phyloP scores from a whole-genome alignment of 192 early-diverging fungal species.

The Piromyces sp. region DNA sequence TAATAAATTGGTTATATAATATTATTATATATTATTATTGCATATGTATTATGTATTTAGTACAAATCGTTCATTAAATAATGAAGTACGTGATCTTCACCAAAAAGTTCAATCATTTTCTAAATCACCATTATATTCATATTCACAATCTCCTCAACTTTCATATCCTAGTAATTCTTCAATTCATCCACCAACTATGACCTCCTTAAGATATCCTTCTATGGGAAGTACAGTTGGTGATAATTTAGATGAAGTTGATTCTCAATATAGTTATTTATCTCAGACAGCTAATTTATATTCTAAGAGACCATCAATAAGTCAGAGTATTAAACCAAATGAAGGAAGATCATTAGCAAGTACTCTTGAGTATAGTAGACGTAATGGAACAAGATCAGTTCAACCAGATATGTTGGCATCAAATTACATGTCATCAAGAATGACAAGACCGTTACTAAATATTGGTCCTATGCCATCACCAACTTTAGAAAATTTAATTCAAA shows the following conservation, averaged over 20 bases:
- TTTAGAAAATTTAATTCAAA: not conserved
- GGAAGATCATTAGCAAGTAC: not conserved
- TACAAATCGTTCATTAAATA: not conserved
- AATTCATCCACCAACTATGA: not conserved
- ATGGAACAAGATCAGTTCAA: not conserved
- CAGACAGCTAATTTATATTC: not conserved
- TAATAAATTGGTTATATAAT: too few relatives aligned
- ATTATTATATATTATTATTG: too few relatives aligned
- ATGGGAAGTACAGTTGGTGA: not conserved
- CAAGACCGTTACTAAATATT: not conserved
- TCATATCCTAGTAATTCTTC: not conserved
- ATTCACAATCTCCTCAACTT: not conserved
- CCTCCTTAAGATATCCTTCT: not conserved
- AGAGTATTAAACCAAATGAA: not conserved
- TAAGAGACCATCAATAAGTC: not conserved
- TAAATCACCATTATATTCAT: not conserved
- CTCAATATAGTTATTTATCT: not conserved
- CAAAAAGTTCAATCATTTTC: not conserved
- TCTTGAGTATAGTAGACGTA: not conserved
- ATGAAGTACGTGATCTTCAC: not conserved
- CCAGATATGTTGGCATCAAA: not conserved
- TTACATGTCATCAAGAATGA: not conserved
- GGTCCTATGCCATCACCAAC: not conserved
- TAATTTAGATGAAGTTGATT: not conserved
- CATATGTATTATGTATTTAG: too few relatives aligned